These are phyloP conservation scores for Nannizziopsis barbatae DNA, from an alignment of 2,329 filamentous ascomycete species.

Conservation along the genomic window DNA sequence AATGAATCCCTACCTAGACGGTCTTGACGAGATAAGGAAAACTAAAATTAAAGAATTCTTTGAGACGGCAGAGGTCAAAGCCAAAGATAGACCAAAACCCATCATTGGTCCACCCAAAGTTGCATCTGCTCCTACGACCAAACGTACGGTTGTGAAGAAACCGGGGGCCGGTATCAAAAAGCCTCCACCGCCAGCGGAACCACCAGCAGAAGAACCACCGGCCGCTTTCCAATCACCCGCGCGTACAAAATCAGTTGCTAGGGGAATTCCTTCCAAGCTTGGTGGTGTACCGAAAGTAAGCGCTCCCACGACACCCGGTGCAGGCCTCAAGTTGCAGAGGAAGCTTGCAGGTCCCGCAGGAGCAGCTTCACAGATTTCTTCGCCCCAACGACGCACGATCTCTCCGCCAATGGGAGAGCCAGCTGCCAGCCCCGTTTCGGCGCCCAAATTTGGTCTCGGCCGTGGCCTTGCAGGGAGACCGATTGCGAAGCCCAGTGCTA, in stretches of 20 bases:
- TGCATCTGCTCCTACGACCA: conserved; percentile 37
- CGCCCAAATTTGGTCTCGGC: conserved; percentile 54
- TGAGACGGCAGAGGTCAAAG: conserved; percentile 69
- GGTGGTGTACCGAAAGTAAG: conserved; percentile 34
- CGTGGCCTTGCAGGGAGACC: conserved; percentile 75
- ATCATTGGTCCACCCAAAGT: conserved; percentile 49
- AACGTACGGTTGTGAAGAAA: conserved; percentile 41
- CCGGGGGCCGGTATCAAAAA: conserved; percentile 43
- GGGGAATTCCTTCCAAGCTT: conserved; percentile 37
- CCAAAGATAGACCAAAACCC: conserved; percentile 85
- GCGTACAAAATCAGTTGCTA: conserved; percentile 38
- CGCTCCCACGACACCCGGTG: conserved; percentile 32
- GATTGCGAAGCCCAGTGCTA: conserved; percentile 56
- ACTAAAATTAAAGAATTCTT: conserved; percentile 90
- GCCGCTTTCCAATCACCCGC: conserved; percentile 26
- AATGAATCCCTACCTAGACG: conserved; percentile 86
- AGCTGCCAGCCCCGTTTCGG: conserved; percentile 33
- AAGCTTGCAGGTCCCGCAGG: conserved; percentile 34
- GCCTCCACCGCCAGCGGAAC: conserved; percentile 38
- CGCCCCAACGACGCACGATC: conserved; percentile 34
- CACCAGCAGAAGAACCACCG: conserved; percentile 45
- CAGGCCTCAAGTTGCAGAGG: conserved; percentile 35
- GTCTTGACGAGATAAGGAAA: conserved; percentile 89
- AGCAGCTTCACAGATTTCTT: conserved; percentile 22
- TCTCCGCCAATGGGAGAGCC: conserved; percentile 39